A percentile compares a stretch with the other conserved stretches of the same genome.
These are phyloP conservation scores for Fusarium keratoplasticum DNA, from an alignment of 2,329 filamentous ascomycete genomes.

Conservation along the genomic window DNA sequence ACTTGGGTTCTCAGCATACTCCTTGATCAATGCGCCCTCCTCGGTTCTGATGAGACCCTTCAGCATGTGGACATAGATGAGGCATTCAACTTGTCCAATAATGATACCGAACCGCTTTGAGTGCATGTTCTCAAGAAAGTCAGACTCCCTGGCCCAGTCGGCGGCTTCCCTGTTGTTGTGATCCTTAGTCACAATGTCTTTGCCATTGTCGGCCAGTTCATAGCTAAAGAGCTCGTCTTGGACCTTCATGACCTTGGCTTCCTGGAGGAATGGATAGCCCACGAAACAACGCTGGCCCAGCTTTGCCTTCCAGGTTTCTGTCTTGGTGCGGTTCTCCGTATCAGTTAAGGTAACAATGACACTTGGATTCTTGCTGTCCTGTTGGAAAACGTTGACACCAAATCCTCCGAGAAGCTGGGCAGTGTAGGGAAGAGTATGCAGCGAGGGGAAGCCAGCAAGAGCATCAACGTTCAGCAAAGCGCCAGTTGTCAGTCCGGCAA, in stretches of 20 bases:
- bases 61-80: conserved; percentile 93
- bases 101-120: conserved; percentile 91
- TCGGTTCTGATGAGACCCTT: conserved; percentile 92
- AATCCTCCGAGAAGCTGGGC: conserved; percentile 79
- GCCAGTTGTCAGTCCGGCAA: conserved; percentile 85
- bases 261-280: conserved; percentile 94
- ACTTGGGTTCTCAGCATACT: conserved; percentile 87
- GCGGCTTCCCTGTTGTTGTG: conserved; percentile 82
- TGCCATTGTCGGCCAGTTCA: conserved; percentile 73
- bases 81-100: conserved; percentile 86
- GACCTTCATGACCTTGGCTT: conserved; percentile 88
- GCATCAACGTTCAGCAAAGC: conserved; percentile 84
- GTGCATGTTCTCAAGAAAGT: conserved; percentile 86
- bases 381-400: conserved; percentile 93
- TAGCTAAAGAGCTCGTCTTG: conserved; percentile 96
- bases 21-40: conserved; percentile 89
- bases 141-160: conserved; percentile 86
- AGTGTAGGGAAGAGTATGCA: conserved; percentile 86
- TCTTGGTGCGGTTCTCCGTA: conserved; percentile 76
- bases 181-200: conserved; percentile 73
- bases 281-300: conserved; percentile 90
- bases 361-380: conserved; percentile 96
- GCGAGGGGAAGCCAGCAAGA: conserved; percentile 92
- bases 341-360: conserved; percentile 89
- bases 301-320: conserved; percentile 79